These are phyloP conservation scores for Bipolaris bicolor DNA, from an alignment of 2,329 filamentous ascomycete species.

Conservation along the genomic window DNA sequence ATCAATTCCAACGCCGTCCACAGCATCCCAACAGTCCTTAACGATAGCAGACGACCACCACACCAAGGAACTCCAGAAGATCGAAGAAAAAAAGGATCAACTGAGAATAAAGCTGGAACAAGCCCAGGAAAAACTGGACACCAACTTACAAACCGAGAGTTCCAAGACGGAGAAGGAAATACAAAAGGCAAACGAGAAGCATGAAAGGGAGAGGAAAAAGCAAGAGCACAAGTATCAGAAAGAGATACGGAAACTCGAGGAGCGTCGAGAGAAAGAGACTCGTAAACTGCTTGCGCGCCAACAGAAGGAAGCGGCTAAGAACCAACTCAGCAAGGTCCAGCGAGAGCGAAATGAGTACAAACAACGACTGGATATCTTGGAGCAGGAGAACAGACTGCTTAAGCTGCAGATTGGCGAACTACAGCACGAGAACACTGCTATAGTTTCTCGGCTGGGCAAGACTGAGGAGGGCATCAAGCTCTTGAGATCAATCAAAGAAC, in stretches of 20 bases:
- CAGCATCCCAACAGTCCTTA: conserved; percentile 32
- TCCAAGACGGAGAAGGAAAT: conserved; percentile 58
- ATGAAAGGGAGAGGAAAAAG: conserved; percentile 61
- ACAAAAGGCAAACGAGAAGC: conserved; percentile 67
- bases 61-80: conserved; percentile 65
- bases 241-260: conserved; percentile 67
- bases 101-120: conserved; percentile 68
- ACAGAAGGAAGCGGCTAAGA: conserved; percentile 63
- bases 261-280: conserved; percentile 69
- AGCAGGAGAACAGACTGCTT: conserved; percentile 58
- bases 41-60: conserved; percentile 26
- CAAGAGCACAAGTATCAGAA: conserved; percentile 51
- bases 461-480: conserved; percentile 44
- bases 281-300: conserved; percentile 69
- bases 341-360: conserved; percentile 57
- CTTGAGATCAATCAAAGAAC: conserved; percentile 41
- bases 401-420: conserved; percentile 60
- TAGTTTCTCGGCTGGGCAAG: conserved; percentile 56
- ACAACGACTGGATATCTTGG: conserved; percentile 53
- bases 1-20: conserved; percentile 36
- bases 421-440: conserved; percentile 63
- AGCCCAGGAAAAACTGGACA: conserved; percentile 60
- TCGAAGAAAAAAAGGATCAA: conserved; percentile 63
- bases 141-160: conserved; percentile 24
- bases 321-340: conserved; percentile 54